Evolutionary conservation across 148 eudicot genomes (phyloP), one percentile per base, ranked within the genome.

Genomic region (Camellia granthamiana): DNA sequence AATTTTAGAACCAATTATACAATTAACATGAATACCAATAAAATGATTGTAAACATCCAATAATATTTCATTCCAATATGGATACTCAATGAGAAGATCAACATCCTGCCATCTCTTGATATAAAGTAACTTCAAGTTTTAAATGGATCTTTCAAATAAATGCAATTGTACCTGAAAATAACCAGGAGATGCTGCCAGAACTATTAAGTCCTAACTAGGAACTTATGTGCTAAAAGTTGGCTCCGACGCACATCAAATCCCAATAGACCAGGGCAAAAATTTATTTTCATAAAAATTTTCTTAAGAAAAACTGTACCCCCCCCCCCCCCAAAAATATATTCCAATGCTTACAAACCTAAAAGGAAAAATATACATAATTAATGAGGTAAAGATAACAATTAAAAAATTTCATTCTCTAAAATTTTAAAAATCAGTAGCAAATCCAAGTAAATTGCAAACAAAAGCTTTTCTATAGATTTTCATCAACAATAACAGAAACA

Each of bases 1-100:
- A 30, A 30, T 30, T 30, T 30, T 30, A 30, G 38, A 30, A 30
- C 38, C 38, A 30, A 30, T 1, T 30, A 30, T 30, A 30, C 38
- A 30, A 30, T 30, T 30, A 30, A 30, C 38, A 30, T 30, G 38
- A 30, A 30, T 30, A 30, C 38, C 38, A 30, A 30, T 30, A 30
- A 30, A 30, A 30, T 30, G 38, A 30, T 30, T 30, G 38, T 30
- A 30, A 42, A 43, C 21, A 41, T 4, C 49, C 14, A 38, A 68
- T 44, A 46, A 49, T 69, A 42, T 43, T 69, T 69, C 41, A n/a
- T 71, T 49, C 41, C 74, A 71, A 71, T 46, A 47, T 49, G 56
- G 74, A 44, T 44, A 15, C 70, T 19, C 38, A 10, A 46, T 19
- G 38, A 72, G 10, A 51, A 72, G 41, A 75, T 12, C 38, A 11